phyloP scores from a whole-genome alignment of 164 flowering plant species.

The Buxus sempervirens region DNA sequence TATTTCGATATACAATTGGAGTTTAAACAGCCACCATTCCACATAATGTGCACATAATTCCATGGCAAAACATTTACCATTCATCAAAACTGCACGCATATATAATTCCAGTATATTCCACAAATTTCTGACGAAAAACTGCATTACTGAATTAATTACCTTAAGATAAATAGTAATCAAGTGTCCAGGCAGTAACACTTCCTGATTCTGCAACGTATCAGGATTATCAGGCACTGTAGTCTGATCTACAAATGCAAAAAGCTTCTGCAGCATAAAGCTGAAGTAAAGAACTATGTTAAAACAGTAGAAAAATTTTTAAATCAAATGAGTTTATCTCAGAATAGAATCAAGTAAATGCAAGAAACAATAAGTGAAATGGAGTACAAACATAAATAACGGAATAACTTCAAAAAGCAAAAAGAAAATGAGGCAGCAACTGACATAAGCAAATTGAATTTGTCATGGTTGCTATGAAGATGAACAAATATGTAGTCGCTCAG shows the following conservation, averaged over 20 bases:
- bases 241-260: conserved; percentile 82
- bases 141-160: conserved; percentile 35
- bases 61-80: no score
- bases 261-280: conserved; percentile 93
- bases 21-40: no score
- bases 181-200: conserved; percentile 86
- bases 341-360: not conserved
- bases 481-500: conserved; percentile 67
- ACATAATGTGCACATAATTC: no score
- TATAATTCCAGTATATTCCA: no score
- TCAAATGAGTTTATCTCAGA: not conserved
- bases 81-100: no score
- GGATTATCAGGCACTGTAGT: conserved; percentile 81
- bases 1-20: no score
- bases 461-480: conserved; percentile 64
- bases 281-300: conserved; percentile 14
- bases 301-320: no score
- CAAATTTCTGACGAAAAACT: not conserved
- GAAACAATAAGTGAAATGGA: not conserved
- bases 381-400: no score
- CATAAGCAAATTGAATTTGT: conserved; percentile 92
- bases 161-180: conserved; percentile 75
- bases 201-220: conserved; percentile 88
- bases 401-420: not conserved
- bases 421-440: conserved; percentile 27